A percentile compares a stretch with the other conserved stretches of the same genome.
Conservation (phyloP, 345 rosid genomes). For the Excoecaria cochinchinensis region DNA sequence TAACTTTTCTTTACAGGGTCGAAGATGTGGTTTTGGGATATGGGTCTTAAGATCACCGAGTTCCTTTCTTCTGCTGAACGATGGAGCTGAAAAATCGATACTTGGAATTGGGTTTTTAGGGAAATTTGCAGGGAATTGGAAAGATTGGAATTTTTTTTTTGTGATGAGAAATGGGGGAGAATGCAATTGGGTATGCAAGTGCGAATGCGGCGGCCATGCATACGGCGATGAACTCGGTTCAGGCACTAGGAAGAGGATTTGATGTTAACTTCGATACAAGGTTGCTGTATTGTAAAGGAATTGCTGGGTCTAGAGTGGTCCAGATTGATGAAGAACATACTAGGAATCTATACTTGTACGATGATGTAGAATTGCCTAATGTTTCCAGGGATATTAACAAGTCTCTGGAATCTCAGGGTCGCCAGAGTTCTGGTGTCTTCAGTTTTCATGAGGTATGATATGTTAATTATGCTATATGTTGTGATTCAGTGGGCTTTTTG, state of each 20-base stretch:
- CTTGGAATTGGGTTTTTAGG: background rate
- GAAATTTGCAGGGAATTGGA: background rate
- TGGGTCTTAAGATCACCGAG: background rate
- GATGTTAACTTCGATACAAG: slow-evolving; percentile 72
- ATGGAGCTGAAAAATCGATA: background rate
- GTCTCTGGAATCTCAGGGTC: slow-evolving; percentile 34
- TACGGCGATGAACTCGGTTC: slow-evolving; percentile 59
- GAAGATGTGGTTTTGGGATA: slow-evolving; percentile 3
- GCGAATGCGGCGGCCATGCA: slow-evolving; percentile 47
- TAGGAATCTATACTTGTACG: slow-evolving; percentile 44
- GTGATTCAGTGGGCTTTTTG: background rate
- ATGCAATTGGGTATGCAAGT: background rate
- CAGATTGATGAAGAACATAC: slow-evolving; percentile 56
- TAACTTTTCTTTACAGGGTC: background rate
- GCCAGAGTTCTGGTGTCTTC: slow-evolving; percentile 50
- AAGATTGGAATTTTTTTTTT: background rate
- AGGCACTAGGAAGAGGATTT: slow-evolving; percentile 70
- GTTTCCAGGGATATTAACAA: slow-evolving; percentile 54
- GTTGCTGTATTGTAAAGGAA: slow-evolving; percentile 69
- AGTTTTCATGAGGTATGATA: slow-evolving; percentile 49
- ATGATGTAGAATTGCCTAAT: slow-evolving; percentile 39
- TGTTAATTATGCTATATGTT: background rate
- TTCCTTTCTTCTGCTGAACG: background rate
- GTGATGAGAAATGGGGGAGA: slow-evolving; percentile 30
- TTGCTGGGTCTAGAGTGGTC: slow-evolving; percentile 49